These are phyloP conservation scores for Alternaria sp. DNA, from an alignment of 2,329 filamentous ascomycete species.

Conservation along the genomic window DNA sequence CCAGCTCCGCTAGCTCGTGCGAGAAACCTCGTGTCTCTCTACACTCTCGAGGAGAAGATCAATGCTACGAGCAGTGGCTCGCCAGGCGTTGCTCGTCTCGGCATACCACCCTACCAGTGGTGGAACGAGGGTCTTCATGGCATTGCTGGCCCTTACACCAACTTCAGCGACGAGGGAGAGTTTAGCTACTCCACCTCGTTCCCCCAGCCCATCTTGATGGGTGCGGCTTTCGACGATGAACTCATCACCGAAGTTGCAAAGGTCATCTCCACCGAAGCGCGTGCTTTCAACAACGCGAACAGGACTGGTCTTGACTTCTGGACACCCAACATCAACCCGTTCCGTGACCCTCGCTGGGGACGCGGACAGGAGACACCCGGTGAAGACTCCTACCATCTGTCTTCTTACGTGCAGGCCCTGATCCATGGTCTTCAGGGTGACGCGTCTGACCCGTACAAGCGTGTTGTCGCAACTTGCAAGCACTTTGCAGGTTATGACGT, in stretches of 20 bases:
- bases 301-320: constrained; percentile 63
- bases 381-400: constrained; percentile 62
- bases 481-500: constrained; percentile 50
- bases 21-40: constrained; percentile 33
- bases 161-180: constrained; percentile 61
- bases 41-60: constrained; percentile 53
- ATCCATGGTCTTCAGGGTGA: constrained; percentile 62
- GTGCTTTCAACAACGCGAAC: constrained; percentile 69
- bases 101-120: constrained; percentile 61
- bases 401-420: constrained; percentile 60
- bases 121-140: constrained; percentile 46
- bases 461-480: constrained; percentile 40
- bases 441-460: constrained; percentile 30
- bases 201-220: constrained; percentile 68
- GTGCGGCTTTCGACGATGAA: constrained; percentile 68
- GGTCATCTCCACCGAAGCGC: constrained; percentile 65
- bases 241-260: constrained; percentile 64
- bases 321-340: constrained; percentile 72
- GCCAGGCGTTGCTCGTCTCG: constrained; percentile 56
- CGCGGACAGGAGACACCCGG: constrained; percentile 60
- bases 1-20: constrained; percentile 34
- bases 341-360: constrained; percentile 68
- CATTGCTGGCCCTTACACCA: constrained; percentile 63
- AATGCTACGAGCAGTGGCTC: constrained; percentile 58
- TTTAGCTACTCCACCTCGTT: constrained; percentile 70